Evolutionary conservation across 192 early-diverging fungal genomes (phyloP).

Genomic region (Entomortierella chlamydospora): DNA sequence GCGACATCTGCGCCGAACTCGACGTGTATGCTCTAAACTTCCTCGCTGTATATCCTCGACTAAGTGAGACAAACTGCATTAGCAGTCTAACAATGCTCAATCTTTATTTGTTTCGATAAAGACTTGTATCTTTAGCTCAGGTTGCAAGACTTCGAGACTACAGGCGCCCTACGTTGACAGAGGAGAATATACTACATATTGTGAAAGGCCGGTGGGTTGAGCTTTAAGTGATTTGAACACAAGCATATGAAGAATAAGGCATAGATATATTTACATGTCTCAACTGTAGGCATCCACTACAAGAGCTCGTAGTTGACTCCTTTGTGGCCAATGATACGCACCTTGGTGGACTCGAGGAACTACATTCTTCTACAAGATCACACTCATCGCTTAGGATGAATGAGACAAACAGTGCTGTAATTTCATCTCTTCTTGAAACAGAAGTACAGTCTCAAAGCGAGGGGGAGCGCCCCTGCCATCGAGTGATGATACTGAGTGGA

Average conservation of each 20-base stretch:
- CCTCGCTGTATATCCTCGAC: too few species aligned
- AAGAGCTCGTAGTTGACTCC: conserved; percentile 64
- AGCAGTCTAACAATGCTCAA: too few species aligned
- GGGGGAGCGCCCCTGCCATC: conserved; percentile 2
- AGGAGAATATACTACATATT: conserved; percentile 68
- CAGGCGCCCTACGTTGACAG: conserved; percentile 64
- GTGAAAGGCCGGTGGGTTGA: conserved; percentile 70
- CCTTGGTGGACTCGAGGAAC: conserved; percentile 40
- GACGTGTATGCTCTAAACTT: conserved; percentile 81
- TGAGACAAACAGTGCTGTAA: neutral
- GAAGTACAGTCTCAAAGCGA: neutral
- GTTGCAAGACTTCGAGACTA: conserved; percentile 69
- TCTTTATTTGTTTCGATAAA: too few species aligned
- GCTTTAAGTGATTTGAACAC: too few species aligned
- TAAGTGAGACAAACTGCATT: too few species aligned
- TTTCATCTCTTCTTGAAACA: neutral
- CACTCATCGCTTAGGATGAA: too few species aligned
- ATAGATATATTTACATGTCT: conserved; percentile 5
- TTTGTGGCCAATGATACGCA: conserved; percentile 82
- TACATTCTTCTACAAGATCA: neutral
- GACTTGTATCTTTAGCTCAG: conserved; percentile 72
- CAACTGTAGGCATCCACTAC: conserved; percentile 71
- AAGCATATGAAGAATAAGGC: too few species aligned
- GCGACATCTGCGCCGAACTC: conserved; percentile 68
- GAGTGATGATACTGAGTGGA: conserved; percentile 78